Evolutionary conservation across 495 filamentous ascomycete genomes (phyloP).

Genomic region (Daldinia vernicosa): DNA sequence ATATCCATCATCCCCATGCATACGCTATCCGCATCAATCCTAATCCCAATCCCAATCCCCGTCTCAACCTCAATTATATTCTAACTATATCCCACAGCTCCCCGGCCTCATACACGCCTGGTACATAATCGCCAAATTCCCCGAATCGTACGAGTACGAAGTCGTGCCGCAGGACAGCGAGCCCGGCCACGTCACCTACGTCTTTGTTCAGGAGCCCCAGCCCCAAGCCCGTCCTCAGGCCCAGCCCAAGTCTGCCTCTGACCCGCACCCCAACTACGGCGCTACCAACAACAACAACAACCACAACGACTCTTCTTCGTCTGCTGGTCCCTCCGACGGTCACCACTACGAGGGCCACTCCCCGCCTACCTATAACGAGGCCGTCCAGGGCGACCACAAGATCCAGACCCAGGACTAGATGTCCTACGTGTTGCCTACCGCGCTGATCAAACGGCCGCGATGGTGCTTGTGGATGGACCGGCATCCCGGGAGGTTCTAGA

Average conservation of each 20-base stretch:
- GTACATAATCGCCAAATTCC: conserved; percentile 96
- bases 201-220: conserved; percentile 64
- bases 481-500: not conserved
- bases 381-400: conserved; percentile 88
- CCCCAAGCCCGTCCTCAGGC: conserved; percentile 34
- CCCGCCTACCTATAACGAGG: conserved; percentile 86
- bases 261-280: conserved; percentile 54
- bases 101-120: conserved; percentile 94
- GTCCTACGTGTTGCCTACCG: not conserved
- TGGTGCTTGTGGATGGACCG: not conserved
- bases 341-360: conserved; percentile 41
- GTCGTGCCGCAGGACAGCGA: conserved; percentile 64
- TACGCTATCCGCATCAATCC: not conserved
- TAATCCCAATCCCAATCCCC: not conserved
- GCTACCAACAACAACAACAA: conserved; percentile 46
- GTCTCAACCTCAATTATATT: not conserved
- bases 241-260: conserved; percentile 38
- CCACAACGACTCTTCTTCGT: conserved; percentile 33
- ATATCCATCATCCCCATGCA: not conserved
- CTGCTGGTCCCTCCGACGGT: conserved; percentile 30
- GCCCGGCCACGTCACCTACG: conserved; percentile 68
- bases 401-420: conserved; percentile 75
- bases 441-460: not conserved
- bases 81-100: conserved; percentile 54
- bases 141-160: conserved; percentile 77